phyloP scores from a whole-genome alignment of 805 yeast species.

The Ogataea corticis region DNA sequence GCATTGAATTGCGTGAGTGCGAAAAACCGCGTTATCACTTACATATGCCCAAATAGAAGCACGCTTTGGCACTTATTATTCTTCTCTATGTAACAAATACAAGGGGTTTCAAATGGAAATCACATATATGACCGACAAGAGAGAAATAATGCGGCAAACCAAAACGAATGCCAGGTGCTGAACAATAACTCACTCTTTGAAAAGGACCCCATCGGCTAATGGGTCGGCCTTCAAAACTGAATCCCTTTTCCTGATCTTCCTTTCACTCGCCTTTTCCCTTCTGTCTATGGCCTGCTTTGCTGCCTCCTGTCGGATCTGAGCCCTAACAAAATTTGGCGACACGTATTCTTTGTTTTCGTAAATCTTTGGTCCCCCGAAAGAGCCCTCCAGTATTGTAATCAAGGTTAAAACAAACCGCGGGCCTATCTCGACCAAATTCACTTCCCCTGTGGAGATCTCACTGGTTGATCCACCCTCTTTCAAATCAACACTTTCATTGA shows the following conservation, averaged over 20 bases:
- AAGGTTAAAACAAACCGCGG: conserved; percentile 94
- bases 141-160: not conserved
- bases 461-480: conserved; percentile 39
- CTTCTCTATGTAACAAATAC: no score
- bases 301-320: conserved; percentile 77
- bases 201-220: conserved; percentile 72
- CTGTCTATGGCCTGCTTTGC: conserved; percentile 79
- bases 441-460: conserved; percentile 45
- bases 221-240: conserved; percentile 79
- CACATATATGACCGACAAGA: no score
- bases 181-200: conserved; percentile 43
- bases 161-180: no score
- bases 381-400: conserved; percentile 90
- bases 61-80: no score
- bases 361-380: conserved; percentile 96
- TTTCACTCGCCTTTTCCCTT: conserved; percentile 73
- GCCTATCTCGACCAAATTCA: conserved; percentile 89
- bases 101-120: no score
- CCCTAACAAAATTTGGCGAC: conserved; percentile 92
- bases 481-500: conserved; percentile 50
- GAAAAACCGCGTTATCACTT: no score
- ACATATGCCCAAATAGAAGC: no score
- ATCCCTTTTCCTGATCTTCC: conserved; percentile 75
- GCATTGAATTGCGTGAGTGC: conserved; percentile 24
- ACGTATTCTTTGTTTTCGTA: conserved; percentile 96